Conservation (phyloP, 116 monocot species). For the Trichopus zeylanicus region DNA sequence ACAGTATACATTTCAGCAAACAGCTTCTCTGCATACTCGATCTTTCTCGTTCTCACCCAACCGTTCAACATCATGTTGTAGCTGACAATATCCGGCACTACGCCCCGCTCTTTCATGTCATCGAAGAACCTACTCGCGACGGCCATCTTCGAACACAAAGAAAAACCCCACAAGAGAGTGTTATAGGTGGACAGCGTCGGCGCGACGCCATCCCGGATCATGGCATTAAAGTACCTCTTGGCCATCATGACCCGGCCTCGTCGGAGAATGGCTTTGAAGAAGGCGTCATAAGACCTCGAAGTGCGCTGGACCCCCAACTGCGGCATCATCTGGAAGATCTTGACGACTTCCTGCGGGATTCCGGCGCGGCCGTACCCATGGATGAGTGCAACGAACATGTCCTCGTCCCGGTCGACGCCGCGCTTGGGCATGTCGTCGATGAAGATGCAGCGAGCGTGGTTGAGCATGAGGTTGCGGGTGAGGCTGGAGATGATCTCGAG, state of each 20-base stretch:
- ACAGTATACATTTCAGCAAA: constrained; percentile 34
- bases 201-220: constrained; percentile 57
- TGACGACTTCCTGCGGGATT: constrained; percentile 87
- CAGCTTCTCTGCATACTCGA: constrained; percentile 61
- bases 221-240: constrained; percentile 64
- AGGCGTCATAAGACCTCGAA: constrained; percentile 51
- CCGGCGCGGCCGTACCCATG: constrained; percentile 59
- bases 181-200: constrained; percentile 71
- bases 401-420: constrained; percentile 30
- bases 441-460: constrained; percentile 89
- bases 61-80: constrained; percentile 76
- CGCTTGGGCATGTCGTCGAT: constrained; percentile 87
- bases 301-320: constrained; percentile 60
- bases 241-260: constrained; percentile 78
- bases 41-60: constrained; percentile 46
- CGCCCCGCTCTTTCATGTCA: constrained; percentile 64
- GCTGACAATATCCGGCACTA: constrained; percentile 51
- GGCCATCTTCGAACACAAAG: constrained; percentile 67
- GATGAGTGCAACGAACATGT: constrained; percentile 48
- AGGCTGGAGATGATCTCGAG: constrained; percentile 45
- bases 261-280: constrained; percentile 82
- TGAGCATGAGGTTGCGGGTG: constrained; percentile 64
- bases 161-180: constrained; percentile 84
- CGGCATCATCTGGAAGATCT: constrained; percentile 64
- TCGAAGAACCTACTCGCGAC: constrained; percentile 55